These are phyloP conservation scores for Ulota crispa DNA, from an alignment of 225 moss, liverwort and hornwort species.

Conservation along the genomic window DNA sequence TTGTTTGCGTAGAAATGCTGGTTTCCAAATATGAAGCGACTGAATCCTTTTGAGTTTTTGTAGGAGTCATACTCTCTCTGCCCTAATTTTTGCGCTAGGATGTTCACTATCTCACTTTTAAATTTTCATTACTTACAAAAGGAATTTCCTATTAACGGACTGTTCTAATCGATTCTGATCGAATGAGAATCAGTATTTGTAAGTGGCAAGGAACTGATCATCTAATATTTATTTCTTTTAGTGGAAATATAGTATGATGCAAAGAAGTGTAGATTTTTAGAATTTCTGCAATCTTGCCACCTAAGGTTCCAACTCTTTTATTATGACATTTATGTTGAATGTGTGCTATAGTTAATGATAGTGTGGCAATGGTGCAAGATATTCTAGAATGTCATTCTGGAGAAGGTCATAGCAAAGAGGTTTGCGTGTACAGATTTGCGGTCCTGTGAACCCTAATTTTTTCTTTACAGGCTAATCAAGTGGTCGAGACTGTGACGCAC, in stretches of 20 bases:
- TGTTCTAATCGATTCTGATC: neutral
- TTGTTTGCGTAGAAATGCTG: neutral
- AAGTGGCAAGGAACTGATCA: slow-evolving; percentile 1
- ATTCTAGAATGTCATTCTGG: neutral
- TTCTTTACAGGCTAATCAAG: slow-evolving; percentile 70
- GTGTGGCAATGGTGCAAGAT: neutral
- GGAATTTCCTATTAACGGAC: neutral
- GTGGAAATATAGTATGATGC: neutral
- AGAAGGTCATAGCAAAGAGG: neutral
- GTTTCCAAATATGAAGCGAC: neutral
- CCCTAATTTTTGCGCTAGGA: slow-evolving; percentile 7
- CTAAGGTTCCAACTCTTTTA: neutral
- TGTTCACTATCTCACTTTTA: neutral
- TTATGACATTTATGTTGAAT: neutral
- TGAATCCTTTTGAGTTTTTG: neutral
- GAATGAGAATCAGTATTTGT: neutral
- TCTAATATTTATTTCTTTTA: neutral
- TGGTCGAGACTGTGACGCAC: slow-evolving; percentile 83
- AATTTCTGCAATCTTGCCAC: neutral
- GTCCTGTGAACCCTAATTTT: slow-evolving; percentile 11
- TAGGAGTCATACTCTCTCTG: neutral
- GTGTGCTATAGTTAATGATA: neutral
- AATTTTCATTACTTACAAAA: neutral
- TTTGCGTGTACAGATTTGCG: neutral
- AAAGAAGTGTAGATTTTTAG: neutral